Evolutionary conservation across 768 basidiomycete genomes (phyloP), one percentile per base, ranked within the genome.

Genomic region (Leucosporidium scottii): DNA sequence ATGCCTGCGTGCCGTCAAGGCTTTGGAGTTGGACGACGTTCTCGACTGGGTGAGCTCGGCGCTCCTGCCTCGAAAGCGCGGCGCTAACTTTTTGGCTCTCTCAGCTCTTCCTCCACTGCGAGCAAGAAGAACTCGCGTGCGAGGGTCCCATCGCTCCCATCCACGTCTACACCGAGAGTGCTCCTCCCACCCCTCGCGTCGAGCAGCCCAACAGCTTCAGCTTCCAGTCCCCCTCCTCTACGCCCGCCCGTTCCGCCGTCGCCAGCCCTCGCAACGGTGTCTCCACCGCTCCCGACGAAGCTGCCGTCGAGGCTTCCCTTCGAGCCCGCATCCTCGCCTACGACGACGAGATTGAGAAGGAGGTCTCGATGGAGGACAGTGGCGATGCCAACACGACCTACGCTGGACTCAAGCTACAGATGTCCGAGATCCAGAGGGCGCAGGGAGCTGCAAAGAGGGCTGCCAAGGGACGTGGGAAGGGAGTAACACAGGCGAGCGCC

Each of bases 21-120:
- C 86, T 18, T 79, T 87, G 39, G 89, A 90, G 30, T 79, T 91
- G n/a, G 93, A 97, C 21, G 88, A 91, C 61, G 91, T 90, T 15
- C 83, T 89, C 62, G 88, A 93, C 75, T 97, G 94, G 94, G 91
- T 94, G 71, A 64, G 85, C 77, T 25, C 4, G 21, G 2, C 30
- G 23, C 27, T 58, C 21, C 4, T 21, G 10, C 3, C 20, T 28
- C 12, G 10, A 34, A 1, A 2, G 17, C 18, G 17, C 47, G n/a
- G 17, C 59, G 30, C 48, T 49, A 8, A 25, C 30, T 56, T 21
- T 3, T 4, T 9, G 10, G 3, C 25, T 31, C n/a, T 59, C 9
- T 13, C 65, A 91, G 91, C 81, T 91, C 47, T 84, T 83, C 76
- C 72, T 86, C 9, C 83, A 86, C 77, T 87, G 85, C 75, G 75